Evolutionary conservation across 176 grass and related monocot genomes (phyloP).

Genomic region (Rhynchospora pubera): DNA sequence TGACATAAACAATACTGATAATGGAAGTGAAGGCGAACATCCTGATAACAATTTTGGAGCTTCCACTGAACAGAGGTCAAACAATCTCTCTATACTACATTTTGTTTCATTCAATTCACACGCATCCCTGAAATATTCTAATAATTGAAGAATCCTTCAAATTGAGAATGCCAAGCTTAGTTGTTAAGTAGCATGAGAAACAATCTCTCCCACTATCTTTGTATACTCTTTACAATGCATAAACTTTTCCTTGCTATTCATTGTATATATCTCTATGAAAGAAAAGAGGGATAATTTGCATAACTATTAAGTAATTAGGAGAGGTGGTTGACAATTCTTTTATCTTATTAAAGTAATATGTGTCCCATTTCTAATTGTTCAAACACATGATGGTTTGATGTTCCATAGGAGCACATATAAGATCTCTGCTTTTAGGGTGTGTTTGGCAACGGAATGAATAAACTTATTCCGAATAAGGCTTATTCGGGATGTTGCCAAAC

Average conservation of each 20-base stretch:
- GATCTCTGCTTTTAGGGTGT: too few species aligned
- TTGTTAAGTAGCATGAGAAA: not conserved
- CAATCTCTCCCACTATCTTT: too few species aligned
- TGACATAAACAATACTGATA: not conserved
- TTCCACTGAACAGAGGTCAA: constrained; percentile 14
- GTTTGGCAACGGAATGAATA: too few species aligned
- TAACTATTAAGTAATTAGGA: too few species aligned
- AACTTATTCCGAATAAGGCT: too few species aligned
- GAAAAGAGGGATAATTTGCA: too few species aligned
- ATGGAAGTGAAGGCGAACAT: constrained; percentile 16
- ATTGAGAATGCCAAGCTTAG: not conserved
- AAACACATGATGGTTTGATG: not conserved
- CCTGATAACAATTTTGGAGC: constrained; percentile 1
- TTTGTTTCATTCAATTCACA: not conserved
- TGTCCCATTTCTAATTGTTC: not conserved
- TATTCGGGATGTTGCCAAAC: too few species aligned
- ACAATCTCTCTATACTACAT: not conserved
- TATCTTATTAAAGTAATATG: not conserved
- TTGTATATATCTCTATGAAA: not conserved
- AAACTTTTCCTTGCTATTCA: not conserved
- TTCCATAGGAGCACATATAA: not conserved
- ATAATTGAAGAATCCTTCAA: not conserved
- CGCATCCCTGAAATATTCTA: not conserved
- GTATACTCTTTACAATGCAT: not conserved
- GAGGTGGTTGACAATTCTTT: too few species aligned